These are phyloP conservation scores for Mercurialis annua DNA, from an alignment of 345 rosid genomes.

Conservation along the genomic window DNA sequence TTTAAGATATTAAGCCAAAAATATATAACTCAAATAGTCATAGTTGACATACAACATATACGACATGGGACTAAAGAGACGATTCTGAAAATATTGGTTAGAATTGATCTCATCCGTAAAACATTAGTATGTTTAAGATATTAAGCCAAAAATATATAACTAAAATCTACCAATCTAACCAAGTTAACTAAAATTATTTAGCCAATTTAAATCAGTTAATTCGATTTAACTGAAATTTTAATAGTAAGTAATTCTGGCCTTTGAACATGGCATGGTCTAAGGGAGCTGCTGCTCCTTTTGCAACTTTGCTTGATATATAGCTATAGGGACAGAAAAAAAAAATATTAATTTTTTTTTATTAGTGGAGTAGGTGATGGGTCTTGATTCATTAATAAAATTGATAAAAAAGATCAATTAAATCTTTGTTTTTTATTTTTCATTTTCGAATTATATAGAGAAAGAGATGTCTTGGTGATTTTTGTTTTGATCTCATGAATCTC, in stretches of 20 bases:
- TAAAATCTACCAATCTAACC: no score
- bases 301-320: neutral
- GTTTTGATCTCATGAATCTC: neutral
- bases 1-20: no score
- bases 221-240: neutral
- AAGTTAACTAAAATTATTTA: neutral
- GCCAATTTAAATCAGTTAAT: neutral
- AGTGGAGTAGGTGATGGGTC: slow-evolving; percentile 11
- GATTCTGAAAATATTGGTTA: no score
- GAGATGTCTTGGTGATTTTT: neutral
- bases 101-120: no score
- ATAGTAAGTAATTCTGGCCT: slow-evolving; percentile 20
- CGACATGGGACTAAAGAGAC: no score
- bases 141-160: no score
- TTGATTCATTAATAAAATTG: neutral
- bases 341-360: neutral
- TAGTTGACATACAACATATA: no score
- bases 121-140: no score
- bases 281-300: slow-evolving; percentile 26
- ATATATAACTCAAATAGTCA: no score
- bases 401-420: neutral
- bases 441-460: neutral
- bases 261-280: slow-evolving; percentile 31
- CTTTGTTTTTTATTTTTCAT: no score
- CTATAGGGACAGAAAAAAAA: neutral